Evolutionary conservation across 768 basidiomycete species (phyloP), one percentile per base, ranked within the genome.

Genomic region (Arthromyces matolae): DNA sequence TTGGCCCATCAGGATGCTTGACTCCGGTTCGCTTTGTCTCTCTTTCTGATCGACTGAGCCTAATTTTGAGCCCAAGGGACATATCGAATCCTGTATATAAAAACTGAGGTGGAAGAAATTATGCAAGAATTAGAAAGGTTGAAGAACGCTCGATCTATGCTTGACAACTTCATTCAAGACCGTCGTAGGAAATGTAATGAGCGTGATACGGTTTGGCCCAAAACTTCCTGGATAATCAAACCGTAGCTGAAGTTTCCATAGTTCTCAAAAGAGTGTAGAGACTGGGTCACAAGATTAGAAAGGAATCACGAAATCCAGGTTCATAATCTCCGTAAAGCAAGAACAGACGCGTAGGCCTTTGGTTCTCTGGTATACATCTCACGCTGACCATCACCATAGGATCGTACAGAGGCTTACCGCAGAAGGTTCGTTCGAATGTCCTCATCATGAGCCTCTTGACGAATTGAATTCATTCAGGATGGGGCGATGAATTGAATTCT

Each of bases 371-470:
- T n/a, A n/a, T n/a, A n/a, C n/a, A n/a, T n/a, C n/a, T n/a, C n/a
- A n/a, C n/a, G n/a, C n/a, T n/a, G n/a, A n/a, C n/a, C n/a, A n/a
- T n/a, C n/a, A n/a, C n/a, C 32, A 28, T 25, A 56, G 55, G 10
- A 59, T 62, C 20, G 28, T 50, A 8, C 47, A 28, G n/a, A 59
- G 47, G 38, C 45, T 62, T 42, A 24, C 12, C 16, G 36, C 20
- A 38, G 50, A 47, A 19, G 53, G 20, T 60, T 54, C 39, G 34
- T 36, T 27, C 2, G 14, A 23, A 14, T 16, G 6, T 29, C 25
- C 19, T n/a, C 8, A 35, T 18, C 19, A 10, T 28, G 12, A 1
- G 4, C 12, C 12, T 14, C 10, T 22, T 28, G 2, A 27, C 8
- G 19, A 10, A 45, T 2, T 2, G 7, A 8, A 14, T 16, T 5